These are phyloP conservation scores for Pulveroboletus sp. DNA, from an alignment of 768 basidiomycete species.

Conservation along the genomic window DNA sequence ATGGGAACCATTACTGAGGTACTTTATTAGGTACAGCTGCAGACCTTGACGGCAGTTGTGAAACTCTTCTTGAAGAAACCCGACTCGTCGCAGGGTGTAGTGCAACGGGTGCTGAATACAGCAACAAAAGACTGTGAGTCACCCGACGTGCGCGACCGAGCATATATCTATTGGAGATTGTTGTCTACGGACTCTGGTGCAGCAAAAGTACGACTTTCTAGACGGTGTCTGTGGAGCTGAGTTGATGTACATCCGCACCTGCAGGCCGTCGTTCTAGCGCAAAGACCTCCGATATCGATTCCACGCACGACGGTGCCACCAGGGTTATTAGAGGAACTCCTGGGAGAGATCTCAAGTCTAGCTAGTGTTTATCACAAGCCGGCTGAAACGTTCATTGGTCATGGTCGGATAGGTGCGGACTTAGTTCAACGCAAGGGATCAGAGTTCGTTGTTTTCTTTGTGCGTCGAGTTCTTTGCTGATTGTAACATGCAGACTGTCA, in stretches of 20 bases:
- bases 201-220: slow-evolving; percentile 64
- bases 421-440: slow-evolving; percentile 59
- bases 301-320: slow-evolving; percentile 88
- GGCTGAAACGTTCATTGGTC: slow-evolving; percentile 90
- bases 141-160: slow-evolving; percentile 92
- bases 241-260: slow-evolving; percentile 1
- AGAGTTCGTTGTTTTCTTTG: slow-evolving; percentile 43
- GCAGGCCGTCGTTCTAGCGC: slow-evolving; percentile 82
- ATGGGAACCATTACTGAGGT: neutral
- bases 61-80: slow-evolving; percentile 96
- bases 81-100: slow-evolving; percentile 85
- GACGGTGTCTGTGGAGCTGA: neutral
- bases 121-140: slow-evolving; percentile 98
- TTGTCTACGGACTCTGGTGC: slow-evolving; percentile 92
- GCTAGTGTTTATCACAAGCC: slow-evolving; percentile 99
- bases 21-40: slow-evolving; percentile 56
- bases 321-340: slow-evolving; percentile 82
- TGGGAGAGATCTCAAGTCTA: slow-evolving; percentile 83
- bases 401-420: slow-evolving; percentile 83
- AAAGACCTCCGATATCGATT: slow-evolving; percentile 89
- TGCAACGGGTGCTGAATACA: slow-evolving; percentile 86
- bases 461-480: slow-evolving; percentile 3
- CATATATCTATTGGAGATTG: slow-evolving; percentile 97
- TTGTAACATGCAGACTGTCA: slow-evolving; percentile 35
- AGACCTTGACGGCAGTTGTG: slow-evolving; percentile 90